Percentiles rank a stretch among this genome's conserved stretches.
Evolutionary conservation across 371 early-diverging fungal genomes (phyloP).

Genomic region (Apophysomyces variabilis): DNA sequence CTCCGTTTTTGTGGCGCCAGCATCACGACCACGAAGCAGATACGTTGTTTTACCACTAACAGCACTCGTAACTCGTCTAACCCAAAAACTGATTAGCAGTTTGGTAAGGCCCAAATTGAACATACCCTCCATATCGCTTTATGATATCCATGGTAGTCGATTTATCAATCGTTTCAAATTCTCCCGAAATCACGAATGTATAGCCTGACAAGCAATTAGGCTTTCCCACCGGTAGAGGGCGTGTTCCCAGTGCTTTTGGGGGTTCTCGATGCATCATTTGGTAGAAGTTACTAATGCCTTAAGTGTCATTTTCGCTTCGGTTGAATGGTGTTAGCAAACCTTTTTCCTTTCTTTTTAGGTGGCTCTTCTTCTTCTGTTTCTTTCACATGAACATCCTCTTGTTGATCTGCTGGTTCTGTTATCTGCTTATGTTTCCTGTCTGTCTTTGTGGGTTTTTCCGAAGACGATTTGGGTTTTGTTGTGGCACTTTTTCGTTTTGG

Average conservation of each 20-base stretch:
- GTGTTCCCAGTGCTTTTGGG: constrained; percentile 74
- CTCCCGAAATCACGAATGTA: constrained; percentile 96
- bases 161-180: constrained; percentile 72
- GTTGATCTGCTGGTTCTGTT: background rate
- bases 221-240: constrained; percentile 78
- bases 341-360: constrained; percentile 9
- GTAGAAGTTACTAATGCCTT: constrained; percentile 9
- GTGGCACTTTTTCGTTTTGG: background rate
- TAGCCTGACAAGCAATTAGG: constrained; percentile 78
- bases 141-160: constrained; percentile 83
- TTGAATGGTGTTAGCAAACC: background rate
- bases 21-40: constrained; percentile 91
- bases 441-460: constrained; percentile 1
- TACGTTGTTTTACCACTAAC: constrained; percentile 92
- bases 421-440: background rate
- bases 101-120: background rate
- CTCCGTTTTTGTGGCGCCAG: constrained; percentile 90
- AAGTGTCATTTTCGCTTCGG: background rate
- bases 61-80: constrained; percentile 80
- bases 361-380: constrained; percentile 11
- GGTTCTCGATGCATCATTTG: constrained; percentile 52
- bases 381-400: background rate
- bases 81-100: background rate
- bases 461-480: background rate
- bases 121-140: constrained; percentile 89